These are phyloP conservation scores for Rhododendron ferrugineum DNA, from an alignment of 148 eudicot genomes.

Conservation along the genomic window DNA sequence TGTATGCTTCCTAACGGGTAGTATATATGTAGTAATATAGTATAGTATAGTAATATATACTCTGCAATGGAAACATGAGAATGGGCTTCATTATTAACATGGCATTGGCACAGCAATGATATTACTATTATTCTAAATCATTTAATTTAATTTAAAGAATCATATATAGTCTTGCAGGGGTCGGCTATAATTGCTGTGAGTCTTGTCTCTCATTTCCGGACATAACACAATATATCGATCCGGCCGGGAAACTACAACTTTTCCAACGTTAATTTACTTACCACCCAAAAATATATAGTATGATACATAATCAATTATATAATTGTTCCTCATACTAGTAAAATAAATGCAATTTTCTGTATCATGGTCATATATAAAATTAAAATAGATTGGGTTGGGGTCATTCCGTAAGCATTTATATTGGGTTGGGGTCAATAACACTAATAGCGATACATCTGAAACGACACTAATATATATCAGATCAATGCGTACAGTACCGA, in stretches of 20 bases:
- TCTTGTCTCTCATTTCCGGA: conserved; percentile 22
- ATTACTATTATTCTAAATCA: not conserved
- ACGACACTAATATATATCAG: too few relatives aligned
- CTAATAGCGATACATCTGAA: too few relatives aligned
- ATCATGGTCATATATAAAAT: not conserved
- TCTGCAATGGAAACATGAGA: not conserved
- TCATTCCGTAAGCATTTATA: not conserved
- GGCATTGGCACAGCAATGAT: not conserved
- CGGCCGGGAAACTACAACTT: not conserved
- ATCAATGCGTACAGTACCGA: too few relatives aligned
- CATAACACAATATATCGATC: not conserved
- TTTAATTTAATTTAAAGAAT: not conserved
- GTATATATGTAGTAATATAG: not conserved
- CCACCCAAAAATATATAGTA: not conserved
- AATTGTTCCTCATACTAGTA: not conserved
- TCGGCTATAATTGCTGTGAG: conserved; percentile 36
- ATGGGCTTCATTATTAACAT: conserved; percentile 15
- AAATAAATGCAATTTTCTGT: not conserved
- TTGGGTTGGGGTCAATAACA: not conserved
- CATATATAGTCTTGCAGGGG: conserved; percentile 10
- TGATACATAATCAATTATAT: not conserved
- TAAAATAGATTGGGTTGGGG: too few relatives aligned
- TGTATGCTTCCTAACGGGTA: not conserved
- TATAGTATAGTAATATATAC: not conserved
- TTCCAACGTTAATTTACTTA: not conserved